Evolutionary conservation across 2,329 filamentous ascomycete species (phyloP), one percentile per base, ranked within the genome.

Genomic region (Colletotrichum falcatum): DNA sequence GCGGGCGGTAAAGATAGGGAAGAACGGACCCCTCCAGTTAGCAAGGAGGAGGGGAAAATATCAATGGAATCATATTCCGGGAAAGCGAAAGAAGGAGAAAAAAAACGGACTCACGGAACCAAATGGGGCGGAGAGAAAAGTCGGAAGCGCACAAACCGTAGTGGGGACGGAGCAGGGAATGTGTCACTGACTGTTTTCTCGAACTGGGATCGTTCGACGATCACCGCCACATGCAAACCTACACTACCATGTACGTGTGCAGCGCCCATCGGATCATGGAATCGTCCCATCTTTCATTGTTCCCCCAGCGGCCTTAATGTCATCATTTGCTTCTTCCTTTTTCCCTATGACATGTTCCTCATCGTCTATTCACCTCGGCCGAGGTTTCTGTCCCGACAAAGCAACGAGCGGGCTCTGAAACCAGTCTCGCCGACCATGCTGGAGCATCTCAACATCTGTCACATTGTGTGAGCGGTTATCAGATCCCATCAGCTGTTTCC

Each of bases 401-500:
- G 39, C 28, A 44, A 30, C 18, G 9, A 26, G 16, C 18, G 16
- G 23, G 16, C 18, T 23, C 11, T 42, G 20, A 33, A 59, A 42
- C 54, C 23, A 55, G 46, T 28, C 33, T 30, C 48, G 46, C 33
- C 37, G 48, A 55, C 61, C 48, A 60, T 39, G 20, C n/a, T 70
- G 49, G 35, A 61, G n/a, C 14, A 61, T 56, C 26, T 20, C 61
- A 51, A 56, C 42, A 66, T 49, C 39, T 8, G 12, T 23, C 9
- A n/a, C 23, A 12, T 23, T 12, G 18, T 39, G 63, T 53, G 30
- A 56, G 56, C 61, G 66, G 49, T 49, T 51, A 26, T 51, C 44
- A 28, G 37, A 66, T 61, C 55, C 30, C 20, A 9, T 70, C 54
- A 61, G 62, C 23, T 69, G 66, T 69, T 68, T 65, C 26, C 63